A percentile compares a stretch with the other conserved stretches of the same genome.
Evolutionary conservation across 179 eudicot species (phyloP).

Genomic region (Spinacia oleracea): DNA sequence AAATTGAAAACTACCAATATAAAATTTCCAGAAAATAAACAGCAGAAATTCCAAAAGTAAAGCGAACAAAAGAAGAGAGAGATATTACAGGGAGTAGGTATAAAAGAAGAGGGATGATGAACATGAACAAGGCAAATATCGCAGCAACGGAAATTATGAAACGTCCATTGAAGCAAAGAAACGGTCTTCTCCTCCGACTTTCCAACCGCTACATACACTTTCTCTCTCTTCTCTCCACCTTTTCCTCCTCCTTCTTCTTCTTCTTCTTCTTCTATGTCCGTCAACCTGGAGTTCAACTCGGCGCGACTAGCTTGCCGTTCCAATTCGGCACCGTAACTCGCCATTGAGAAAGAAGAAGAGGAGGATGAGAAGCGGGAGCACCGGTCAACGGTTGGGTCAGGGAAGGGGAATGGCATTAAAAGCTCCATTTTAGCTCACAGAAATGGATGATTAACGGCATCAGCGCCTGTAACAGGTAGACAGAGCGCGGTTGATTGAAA

Average conservation of each 20-base stretch:
- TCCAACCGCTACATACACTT: constrained; percentile 74
- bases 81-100: constrained; percentile 67
- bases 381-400: constrained; percentile 25
- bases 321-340: constrained; percentile 30
- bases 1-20: neutral
- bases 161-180: constrained; percentile 58
- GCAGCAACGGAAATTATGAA: constrained; percentile 31
- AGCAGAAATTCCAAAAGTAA: neutral
- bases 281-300: constrained; percentile 14
- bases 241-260: constrained; percentile 19
- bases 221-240: constrained; percentile 25
- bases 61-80: constrained; percentile 5
- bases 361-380: constrained; percentile 34
- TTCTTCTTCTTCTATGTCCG: constrained; percentile 25
- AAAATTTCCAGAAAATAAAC: neutral
- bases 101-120: constrained; percentile 68
- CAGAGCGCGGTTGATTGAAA: neutral
- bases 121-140: constrained; percentile 68
- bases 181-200: constrained; percentile 48
- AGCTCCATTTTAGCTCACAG: constrained; percentile 33
- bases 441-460: neutral
- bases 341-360: constrained; percentile 5
- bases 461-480: constrained; percentile 6
- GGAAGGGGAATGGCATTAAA: constrained; percentile 21
- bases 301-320: constrained; percentile 19